Conservation (phyloP, 139 green algal species). For the Asterochloris erici region DNA sequence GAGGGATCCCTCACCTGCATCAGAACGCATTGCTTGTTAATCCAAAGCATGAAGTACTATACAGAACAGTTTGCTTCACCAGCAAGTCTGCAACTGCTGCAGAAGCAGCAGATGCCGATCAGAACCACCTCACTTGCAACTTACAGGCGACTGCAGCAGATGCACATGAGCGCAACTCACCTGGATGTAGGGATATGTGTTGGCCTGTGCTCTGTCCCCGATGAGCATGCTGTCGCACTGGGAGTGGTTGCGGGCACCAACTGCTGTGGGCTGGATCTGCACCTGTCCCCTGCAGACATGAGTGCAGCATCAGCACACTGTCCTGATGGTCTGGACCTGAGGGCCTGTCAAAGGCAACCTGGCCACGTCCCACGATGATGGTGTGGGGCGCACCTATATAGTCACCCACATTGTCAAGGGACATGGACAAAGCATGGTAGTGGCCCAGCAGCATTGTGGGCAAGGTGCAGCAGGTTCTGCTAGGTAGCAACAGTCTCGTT, state of each 20-base stretch:
- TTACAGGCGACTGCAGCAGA: too few species aligned
- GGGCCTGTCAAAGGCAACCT: background rate
- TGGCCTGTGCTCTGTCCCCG: slow-evolving; percentile 91
- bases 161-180: slow-evolving; percentile 20
- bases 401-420: too few species aligned
- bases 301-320: background rate
- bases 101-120: too few species aligned
- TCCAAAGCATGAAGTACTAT: too few species aligned
- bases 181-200: slow-evolving; percentile 99
- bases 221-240: slow-evolving; percentile 99
- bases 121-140: too few species aligned
- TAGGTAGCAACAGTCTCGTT: too few species aligned
- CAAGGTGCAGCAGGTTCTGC: too few species aligned
- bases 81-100: too few species aligned
- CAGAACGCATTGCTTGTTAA: too few species aligned
- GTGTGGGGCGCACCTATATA: background rate
- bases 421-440: too few species aligned
- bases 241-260: slow-evolving; percentile 87
- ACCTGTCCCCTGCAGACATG: slow-evolving; percentile 22
- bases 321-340: background rate
- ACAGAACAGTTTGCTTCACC: too few species aligned
- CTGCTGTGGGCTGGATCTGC: slow-evolving; percentile 72
- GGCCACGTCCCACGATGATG: background rate
- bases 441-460: too few species aligned
- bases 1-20: slow-evolving; percentile 84